phyloP scores from a whole-genome alignment of 202 grass and related monocot genomes.

The Hordeum pubiflorum region DNA sequence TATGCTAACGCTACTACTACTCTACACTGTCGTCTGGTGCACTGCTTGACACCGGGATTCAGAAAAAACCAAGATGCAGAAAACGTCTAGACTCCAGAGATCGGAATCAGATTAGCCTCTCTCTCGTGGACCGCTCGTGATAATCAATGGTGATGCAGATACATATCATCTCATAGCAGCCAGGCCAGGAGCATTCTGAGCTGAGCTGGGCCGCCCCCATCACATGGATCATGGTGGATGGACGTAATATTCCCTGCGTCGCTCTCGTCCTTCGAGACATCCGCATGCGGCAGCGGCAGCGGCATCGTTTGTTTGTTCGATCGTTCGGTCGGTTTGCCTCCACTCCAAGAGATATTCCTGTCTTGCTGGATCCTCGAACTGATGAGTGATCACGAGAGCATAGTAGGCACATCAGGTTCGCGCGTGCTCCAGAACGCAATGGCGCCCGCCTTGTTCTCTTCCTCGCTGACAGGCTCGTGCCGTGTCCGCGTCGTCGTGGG shows the following conservation, averaged over 20 bases:
- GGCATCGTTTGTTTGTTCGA: not conserved
- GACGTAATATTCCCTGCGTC: conserved; percentile 33
- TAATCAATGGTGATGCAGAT: not conserved
- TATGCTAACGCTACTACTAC: too few species aligned
- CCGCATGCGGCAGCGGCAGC: not conserved
- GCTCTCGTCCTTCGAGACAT: not conserved
- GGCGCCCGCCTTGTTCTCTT: not conserved
- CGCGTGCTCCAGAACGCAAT: not conserved
- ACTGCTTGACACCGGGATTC: not conserved
- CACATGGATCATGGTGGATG: conserved; percentile 15
- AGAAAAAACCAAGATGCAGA: not conserved
- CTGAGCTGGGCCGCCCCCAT: conserved; percentile 4
- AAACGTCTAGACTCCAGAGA: not conserved
- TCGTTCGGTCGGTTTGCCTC: not conserved
- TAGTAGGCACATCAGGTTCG: conserved; percentile 18
- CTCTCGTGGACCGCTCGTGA: not conserved
- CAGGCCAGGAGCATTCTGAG: not conserved
- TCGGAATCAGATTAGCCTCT: not conserved
- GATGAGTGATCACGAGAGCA: conserved; percentile 33
- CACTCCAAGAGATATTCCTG: too few species aligned
- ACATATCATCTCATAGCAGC: not conserved
- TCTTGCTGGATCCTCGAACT: too few species aligned
- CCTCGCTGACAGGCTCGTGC: not conserved
- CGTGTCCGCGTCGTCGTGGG: conserved; percentile 9
- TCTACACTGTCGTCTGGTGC: not conserved